Percentiles rank a stretch among this genome's conserved stretches.
Conservation (phyloP, 2,329 filamentous ascomycete genomes). For the Fusarium luffae region DNA sequence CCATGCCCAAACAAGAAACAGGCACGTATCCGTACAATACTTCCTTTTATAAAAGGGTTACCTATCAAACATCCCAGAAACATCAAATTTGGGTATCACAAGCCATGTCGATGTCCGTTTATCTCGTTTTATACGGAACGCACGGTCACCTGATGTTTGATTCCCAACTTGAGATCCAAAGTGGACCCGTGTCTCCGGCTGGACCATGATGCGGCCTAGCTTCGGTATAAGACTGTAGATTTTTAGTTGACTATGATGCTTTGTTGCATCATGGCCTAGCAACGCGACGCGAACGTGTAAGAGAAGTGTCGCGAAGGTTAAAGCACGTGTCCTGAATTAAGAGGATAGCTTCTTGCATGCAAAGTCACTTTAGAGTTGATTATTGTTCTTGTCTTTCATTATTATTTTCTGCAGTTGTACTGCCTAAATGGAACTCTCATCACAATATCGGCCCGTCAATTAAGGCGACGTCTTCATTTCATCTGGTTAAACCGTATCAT, state of each 20-base stretch:
- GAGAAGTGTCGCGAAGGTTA: constrained; percentile 16
- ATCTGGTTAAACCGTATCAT: neutral
- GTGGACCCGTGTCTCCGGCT: constrained; percentile 21
- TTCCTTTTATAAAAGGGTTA: neutral
- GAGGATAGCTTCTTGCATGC: neutral
- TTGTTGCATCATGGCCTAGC: neutral
- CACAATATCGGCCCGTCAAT: neutral
- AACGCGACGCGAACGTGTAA: constrained; percentile 34
- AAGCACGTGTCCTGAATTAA: constrained; percentile 9
- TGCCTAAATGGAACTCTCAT: neutral
- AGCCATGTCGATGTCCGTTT: constrained; percentile 12
- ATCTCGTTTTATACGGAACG: constrained; percentile 13
- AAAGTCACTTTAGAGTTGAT: neutral
- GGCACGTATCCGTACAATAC: neutral
- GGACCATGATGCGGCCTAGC: constrained; percentile 27
- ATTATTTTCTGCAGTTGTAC: neutral
- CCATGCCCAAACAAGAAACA: neutral
- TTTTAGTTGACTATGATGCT: neutral
- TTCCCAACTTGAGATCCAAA: constrained; percentile 4
- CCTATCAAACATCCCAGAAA: neutral
- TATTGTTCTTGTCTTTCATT: neutral
- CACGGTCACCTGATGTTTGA: constrained; percentile 26
- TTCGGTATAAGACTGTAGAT: constrained; percentile 1
- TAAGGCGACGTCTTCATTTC: neutral
- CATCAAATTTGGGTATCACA: constrained; percentile 7